These are phyloP conservation scores for Omphalotus guepiniiformis DNA, from an alignment of 768 basidiomycete species.

Conservation along the genomic window DNA sequence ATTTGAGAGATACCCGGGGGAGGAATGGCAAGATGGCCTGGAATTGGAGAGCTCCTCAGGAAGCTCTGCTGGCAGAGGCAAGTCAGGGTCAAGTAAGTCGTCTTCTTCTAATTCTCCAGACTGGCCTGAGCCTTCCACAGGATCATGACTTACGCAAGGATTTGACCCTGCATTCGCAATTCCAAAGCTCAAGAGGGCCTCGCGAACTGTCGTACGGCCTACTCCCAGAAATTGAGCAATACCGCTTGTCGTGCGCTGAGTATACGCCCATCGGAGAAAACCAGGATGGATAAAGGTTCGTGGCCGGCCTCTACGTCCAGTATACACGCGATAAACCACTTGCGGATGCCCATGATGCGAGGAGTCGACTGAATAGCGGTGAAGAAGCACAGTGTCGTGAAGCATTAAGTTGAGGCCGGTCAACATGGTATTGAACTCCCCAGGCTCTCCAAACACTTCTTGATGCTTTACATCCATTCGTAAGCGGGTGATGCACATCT, in stretches of 20 bases:
- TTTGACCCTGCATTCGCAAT: slow-evolving; percentile 11
- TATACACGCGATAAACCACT: neutral
- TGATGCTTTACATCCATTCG: neutral
- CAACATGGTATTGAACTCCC: neutral
- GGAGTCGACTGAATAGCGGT: neutral
- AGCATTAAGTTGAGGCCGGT: neutral
- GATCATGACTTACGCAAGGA: neutral
- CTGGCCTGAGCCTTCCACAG: neutral
- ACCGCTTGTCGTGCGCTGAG: slow-evolving; percentile 6
- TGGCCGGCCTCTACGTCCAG: slow-evolving; percentile 7
- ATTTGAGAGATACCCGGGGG: slow-evolving; percentile 1
- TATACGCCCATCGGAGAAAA: slow-evolving; percentile 16
- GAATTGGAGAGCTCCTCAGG: neutral
- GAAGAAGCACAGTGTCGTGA: neutral
- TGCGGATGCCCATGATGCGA: neutral
- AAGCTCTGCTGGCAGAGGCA: neutral
- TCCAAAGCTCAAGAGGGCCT: slow-evolving; percentile 13
- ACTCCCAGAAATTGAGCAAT: slow-evolving; percentile 17
- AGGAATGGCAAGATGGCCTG: neutral
- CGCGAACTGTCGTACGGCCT: slow-evolving; percentile 11
- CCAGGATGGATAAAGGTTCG: slow-evolving; percentile 14
- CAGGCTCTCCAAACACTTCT: neutral
- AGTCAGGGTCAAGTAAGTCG: neutral
- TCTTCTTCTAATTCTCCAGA: slow-evolving; percentile 3
- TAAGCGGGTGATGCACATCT: neutral